These are phyloP conservation scores for Boletellus emodensis DNA, from an alignment of 768 basidiomycete genomes.

Conservation along the genomic window DNA sequence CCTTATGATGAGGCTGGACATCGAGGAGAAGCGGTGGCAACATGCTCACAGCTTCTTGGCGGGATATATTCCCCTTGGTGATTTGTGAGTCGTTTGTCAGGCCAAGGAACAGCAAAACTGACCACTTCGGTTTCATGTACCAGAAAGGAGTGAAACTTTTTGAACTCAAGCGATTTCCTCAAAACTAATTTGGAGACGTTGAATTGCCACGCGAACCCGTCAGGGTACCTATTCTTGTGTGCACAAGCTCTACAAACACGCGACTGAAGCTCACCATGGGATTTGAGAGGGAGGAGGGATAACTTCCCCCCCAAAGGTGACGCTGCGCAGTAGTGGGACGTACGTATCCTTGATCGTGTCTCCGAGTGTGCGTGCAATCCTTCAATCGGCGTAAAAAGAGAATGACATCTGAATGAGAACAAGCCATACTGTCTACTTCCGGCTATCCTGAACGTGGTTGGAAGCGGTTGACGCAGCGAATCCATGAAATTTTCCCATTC, in stretches of 20 bases:
- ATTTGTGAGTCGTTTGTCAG: background rate
- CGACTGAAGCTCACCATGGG: slow-evolving; percentile 57
- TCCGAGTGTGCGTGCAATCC: slow-evolving; percentile 72
- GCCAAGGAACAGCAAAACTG: slow-evolving; percentile 27
- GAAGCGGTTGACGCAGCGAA: slow-evolving; percentile 65
- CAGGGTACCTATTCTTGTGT: slow-evolving; percentile 70
- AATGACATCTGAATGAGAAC: background rate
- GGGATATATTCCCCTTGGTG: slow-evolving; percentile 83
- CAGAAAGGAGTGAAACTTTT: slow-evolving; percentile 91
- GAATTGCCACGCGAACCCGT: slow-evolving; percentile 94
- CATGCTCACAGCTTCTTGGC: slow-evolving; percentile 99
- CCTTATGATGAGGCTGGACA: slow-evolving; percentile 88
- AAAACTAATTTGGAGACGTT: slow-evolving; percentile 86
- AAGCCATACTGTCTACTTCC: slow-evolving; percentile 75
- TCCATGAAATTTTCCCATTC: slow-evolving; percentile 79
- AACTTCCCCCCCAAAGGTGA: slow-evolving; percentile 69
- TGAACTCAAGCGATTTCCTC: slow-evolving; percentile 85
- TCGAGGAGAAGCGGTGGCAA: slow-evolving; percentile 94
- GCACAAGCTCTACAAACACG: background rate
- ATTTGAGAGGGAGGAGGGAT: slow-evolving; percentile 81
- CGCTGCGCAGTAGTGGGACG: slow-evolving; percentile 69
- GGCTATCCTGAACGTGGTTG: slow-evolving; percentile 91
- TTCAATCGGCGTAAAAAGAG: slow-evolving; percentile 28
- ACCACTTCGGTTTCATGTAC: slow-evolving; percentile 98
- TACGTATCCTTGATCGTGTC: slow-evolving; percentile 71